phyloP scores from a whole-genome alignment of 2,329 filamentous ascomycete genomes.

The Parasarocladium wereldwijsianum region DNA sequence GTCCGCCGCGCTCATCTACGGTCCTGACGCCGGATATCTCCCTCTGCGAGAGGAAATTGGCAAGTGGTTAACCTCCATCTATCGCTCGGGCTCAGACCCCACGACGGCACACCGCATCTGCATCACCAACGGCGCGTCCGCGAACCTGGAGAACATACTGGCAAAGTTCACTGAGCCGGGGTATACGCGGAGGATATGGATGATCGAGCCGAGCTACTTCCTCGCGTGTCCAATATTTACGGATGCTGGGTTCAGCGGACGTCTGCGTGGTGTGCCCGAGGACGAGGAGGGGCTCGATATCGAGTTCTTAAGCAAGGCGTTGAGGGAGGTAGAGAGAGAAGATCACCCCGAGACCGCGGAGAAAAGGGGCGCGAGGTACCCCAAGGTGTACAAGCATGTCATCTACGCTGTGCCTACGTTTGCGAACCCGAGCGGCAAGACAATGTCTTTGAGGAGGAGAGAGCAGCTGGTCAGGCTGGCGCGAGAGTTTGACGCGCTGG shows the following conservation, averaged over 20 bases:
- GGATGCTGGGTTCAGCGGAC: slow-evolving; percentile 41
- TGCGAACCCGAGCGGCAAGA: slow-evolving; percentile 3
- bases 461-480: slow-evolving; percentile 43
- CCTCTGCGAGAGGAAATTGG: slow-evolving; percentile 8
- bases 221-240: slow-evolving; percentile 47
- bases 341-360: neutral
- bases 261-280: slow-evolving; percentile 42
- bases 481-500: slow-evolving; percentile 46
- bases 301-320: slow-evolving; percentile 6
- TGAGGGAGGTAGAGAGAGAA: slow-evolving; percentile 1
- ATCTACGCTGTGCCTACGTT: slow-evolving; percentile 59
- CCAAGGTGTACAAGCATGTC: slow-evolving; percentile 49
- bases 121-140: slow-evolving; percentile 8
- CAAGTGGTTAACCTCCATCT: slow-evolving; percentile 6
- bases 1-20: slow-evolving; percentile 7
- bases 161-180: slow-evolving; percentile 39
- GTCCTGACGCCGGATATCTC: slow-evolving; percentile 7
- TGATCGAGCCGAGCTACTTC: slow-evolving; percentile 49
- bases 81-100: neutral
- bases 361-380: slow-evolving; percentile 16
- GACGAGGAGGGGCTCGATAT: slow-evolving; percentile 23
- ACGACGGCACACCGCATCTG: slow-evolving; percentile 5
- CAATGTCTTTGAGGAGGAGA: slow-evolving; percentile 44
- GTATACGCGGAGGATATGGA: slow-evolving; percentile 46
- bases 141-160: slow-evolving; percentile 7